Conservation (phyloP, 2,329 filamentous ascomycete species). For the Blastomyces parvus region DNA sequence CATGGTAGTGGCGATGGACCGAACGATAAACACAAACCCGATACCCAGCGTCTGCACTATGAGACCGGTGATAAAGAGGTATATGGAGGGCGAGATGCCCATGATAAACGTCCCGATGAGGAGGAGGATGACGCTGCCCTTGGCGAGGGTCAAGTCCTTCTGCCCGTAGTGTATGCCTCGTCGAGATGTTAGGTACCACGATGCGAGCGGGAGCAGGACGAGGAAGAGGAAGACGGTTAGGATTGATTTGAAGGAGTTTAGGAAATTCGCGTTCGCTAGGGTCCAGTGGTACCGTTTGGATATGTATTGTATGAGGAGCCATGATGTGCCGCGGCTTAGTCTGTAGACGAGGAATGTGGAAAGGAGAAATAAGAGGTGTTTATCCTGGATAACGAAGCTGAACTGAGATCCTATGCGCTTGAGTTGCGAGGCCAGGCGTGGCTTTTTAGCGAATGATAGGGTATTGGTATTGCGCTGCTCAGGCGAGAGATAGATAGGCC, state of each 20-base stretch:
- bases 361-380: constrained; percentile 35
- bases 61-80: constrained; percentile 37
- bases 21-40: constrained; percentile 39
- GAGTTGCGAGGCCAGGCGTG: not conserved
- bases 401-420: constrained; percentile 24
- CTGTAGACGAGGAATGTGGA: constrained; percentile 41
- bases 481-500: constrained; percentile 15
- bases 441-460: not conserved
- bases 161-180: constrained; percentile 29
- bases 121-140: constrained; percentile 36
- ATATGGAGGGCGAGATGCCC: constrained; percentile 36
- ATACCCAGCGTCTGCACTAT: constrained; percentile 41
- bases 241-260: constrained; percentile 39
- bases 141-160: constrained; percentile 40
- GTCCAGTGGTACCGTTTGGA: constrained; percentile 43
- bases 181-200: constrained; percentile 29
- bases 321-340: constrained; percentile 39
- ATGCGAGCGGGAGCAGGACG: constrained; percentile 37
- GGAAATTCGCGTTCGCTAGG: constrained; percentile 34
- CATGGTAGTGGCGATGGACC: constrained; percentile 39
- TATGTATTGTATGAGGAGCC: constrained; percentile 43
- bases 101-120: constrained; percentile 38
- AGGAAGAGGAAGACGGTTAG: constrained; percentile 40
- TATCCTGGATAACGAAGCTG: constrained; percentile 31
- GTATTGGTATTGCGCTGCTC: constrained; percentile 8